phyloP scores from a whole-genome alignment of 805 yeast genomes.

The Candida namnaoensis region DNA sequence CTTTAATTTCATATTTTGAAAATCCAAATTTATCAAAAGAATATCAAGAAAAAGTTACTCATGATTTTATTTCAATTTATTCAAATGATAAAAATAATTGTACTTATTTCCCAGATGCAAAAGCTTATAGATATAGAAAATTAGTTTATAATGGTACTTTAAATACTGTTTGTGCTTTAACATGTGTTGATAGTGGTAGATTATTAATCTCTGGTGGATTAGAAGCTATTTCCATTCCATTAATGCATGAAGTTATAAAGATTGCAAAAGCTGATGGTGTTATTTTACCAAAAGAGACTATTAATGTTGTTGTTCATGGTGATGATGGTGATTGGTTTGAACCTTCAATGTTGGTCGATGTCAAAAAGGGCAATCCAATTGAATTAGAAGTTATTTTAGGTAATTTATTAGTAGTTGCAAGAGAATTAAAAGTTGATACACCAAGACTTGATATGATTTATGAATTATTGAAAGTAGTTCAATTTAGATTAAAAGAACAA shows the following conservation, averaged over 20 bases:
- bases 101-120: constrained; percentile 31
- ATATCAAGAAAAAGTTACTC: constrained; percentile 23
- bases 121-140: constrained; percentile 50
- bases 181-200: constrained; percentile 47
- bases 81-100: constrained; percentile 29
- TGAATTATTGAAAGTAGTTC: constrained; percentile 48
- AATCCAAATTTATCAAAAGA: constrained; percentile 25
- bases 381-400: constrained; percentile 67
- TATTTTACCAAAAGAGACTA: constrained; percentile 34
- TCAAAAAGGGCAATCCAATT: constrained; percentile 49
- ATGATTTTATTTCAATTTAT: constrained; percentile 31
- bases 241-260: constrained; percentile 52
- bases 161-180: constrained; percentile 52
- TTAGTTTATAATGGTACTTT: constrained; percentile 57
- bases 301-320: constrained; percentile 39
- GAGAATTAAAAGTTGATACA: constrained; percentile 34
- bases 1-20: not conserved
- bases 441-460: constrained; percentile 57
- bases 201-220: constrained; percentile 31
- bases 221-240: constrained; percentile 32
- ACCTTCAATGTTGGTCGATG: constrained; percentile 68
- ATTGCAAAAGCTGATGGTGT: constrained; percentile 65
- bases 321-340: constrained; percentile 43
- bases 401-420: constrained; percentile 47
- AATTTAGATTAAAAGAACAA: constrained; percentile 51